Evolutionary conservation across 257 asterid genomes (phyloP), one percentile per base, ranked within the genome.

Genomic region (Jacaranda mimosifolia): DNA sequence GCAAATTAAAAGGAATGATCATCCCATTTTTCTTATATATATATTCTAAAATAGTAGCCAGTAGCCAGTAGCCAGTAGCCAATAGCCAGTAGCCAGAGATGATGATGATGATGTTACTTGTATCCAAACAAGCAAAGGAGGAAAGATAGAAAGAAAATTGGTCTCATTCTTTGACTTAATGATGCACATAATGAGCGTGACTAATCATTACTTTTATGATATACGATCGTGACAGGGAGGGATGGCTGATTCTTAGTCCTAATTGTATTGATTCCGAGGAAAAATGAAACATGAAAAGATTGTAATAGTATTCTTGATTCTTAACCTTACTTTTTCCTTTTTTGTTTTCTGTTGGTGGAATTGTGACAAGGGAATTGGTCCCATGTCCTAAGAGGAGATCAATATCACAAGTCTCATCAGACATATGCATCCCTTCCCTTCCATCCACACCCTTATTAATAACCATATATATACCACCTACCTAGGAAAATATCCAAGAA

Each of bases 351-450:
- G 83, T 80, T 78, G 86, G 92, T 87, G 90, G 90, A 87, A 86
- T 76, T 70, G 88, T 87, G 87, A 87, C 90, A 81, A 53, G 70
- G 78, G 63, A 71, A 66, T 56, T 49, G 83, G 85, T 13, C 87
- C 85, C 81, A 83, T 77, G 17, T 14, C n/a, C 72, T 26, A 71
- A 62, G 45, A 74, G 26, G 26, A 51, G 42, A 70, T 70, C 2
- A 0, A 26, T 52, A 36, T 36, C 59, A 70, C 68, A 53, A 17
- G 14, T 17, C 67, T 59, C 51, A 65, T 60, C 63, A 10, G n/a
- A 65, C 72, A 74, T 73, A 71, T 17, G 32, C 32, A 26, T 26
- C 2, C 32, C 32, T 60, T 40, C 76, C 62, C 18, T 73, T 52
- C 13, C 59, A 46, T 74, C 65, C 63, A 79, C 77, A 70, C 60